Conservation (phyloP, 2,329 filamentous ascomycete genomes). For the Stagonosporopsis cucurbitacearum region DNA sequence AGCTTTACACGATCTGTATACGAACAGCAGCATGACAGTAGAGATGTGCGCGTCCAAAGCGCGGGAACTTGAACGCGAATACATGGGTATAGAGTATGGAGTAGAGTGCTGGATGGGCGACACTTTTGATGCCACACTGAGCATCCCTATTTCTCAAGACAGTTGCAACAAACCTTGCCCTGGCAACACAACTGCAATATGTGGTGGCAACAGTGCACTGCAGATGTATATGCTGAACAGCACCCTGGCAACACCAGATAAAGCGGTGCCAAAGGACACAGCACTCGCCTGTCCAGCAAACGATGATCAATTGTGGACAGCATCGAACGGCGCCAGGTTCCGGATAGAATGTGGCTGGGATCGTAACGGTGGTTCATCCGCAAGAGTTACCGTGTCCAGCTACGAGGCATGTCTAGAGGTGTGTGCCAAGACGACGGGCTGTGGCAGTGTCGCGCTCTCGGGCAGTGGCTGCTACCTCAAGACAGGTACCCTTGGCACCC, state of each 20-base stretch:
- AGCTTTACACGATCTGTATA: conserved; percentile 3
- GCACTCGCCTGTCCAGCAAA: not conserved
- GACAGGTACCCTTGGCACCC: conserved; percentile 9
- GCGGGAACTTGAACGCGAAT: conserved; percentile 1
- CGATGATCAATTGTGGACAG: conserved; percentile 5
- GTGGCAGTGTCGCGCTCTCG: conserved; percentile 6
- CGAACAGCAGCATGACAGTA: conserved; percentile 6
- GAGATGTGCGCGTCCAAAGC: conserved; percentile 9
- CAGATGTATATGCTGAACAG: conserved; percentile 15
- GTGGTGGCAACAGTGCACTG: conserved; percentile 2
- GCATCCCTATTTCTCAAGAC: not conserved
- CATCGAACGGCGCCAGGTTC: conserved; percentile 3
- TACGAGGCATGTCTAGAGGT: conserved; percentile 7
- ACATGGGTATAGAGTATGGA: conserved; percentile 10
- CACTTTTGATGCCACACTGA: not conserved
- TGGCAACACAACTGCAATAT: not conserved
- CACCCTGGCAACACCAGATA: conserved; percentile 2
- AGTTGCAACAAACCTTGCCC: conserved; percentile 7
- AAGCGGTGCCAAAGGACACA: not conserved
- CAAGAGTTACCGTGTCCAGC: not conserved
- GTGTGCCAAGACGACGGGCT: conserved; percentile 7
- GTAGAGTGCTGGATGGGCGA: conserved; percentile 15
- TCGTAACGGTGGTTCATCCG: conserved; percentile 1
- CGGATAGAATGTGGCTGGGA: conserved; percentile 13
- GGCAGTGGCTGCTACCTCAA: conserved; percentile 10